phyloP scores from a whole-genome alignment of 2,329 filamentous ascomycete species.

The Bretziella fagacearum region DNA sequence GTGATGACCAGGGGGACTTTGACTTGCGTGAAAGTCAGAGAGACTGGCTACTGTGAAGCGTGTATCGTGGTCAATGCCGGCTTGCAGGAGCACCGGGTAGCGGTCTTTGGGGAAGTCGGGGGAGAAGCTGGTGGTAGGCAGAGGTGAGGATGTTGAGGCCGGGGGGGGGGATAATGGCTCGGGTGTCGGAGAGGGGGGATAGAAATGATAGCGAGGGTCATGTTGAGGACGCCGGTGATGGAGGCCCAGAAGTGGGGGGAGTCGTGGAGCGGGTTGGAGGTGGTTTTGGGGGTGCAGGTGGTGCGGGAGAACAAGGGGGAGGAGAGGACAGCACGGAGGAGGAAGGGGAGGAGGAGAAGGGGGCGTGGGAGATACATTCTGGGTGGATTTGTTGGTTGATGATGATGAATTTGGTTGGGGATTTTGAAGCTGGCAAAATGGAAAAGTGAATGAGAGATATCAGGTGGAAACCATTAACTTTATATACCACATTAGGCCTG shows the following conservation, averaged over 20 bases:
- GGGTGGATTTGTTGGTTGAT: neutral
- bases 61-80: conserved; percentile 34
- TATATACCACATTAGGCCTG: too few relatives aligned
- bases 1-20: neutral
- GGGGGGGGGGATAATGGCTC: neutral
- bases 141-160: neutral
- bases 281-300: neutral
- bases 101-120: conserved; percentile 32
- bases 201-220: neutral
- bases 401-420: too few relatives aligned
- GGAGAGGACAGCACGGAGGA: neutral
- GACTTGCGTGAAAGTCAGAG: conserved; percentile 31
- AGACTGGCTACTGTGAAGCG: conserved; percentile 25
- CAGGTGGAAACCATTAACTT: too few relatives aligned
- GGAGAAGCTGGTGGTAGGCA: neutral
- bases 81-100: conserved; percentile 36
- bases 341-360: neutral
- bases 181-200: neutral
- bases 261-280: neutral
- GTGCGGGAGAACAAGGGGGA: neutral
- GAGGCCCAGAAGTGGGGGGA: neutral
- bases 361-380: neutral
- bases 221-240: neutral
- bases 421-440: too few relatives aligned
- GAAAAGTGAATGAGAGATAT: too few relatives aligned